phyloP scores from a whole-genome alignment of 1,139 yeast species.

The Candida tetrigidarum region DNA sequence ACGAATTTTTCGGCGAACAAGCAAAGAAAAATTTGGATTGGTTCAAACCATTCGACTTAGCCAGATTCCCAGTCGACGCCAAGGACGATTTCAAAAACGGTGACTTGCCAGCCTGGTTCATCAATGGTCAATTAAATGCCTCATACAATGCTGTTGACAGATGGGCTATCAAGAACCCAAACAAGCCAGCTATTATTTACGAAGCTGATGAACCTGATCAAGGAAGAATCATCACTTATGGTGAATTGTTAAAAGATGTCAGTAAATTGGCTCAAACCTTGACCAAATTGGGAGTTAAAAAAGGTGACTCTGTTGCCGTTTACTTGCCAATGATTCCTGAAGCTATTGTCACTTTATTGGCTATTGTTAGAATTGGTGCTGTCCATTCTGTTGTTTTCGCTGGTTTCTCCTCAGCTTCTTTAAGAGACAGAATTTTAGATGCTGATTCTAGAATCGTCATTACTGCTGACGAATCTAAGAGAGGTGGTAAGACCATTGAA shows the following conservation, averaged over 20 bases:
- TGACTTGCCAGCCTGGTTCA: conserved; percentile 77
- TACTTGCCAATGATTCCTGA: conserved; percentile 89
- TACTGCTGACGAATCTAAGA: conserved; percentile 79
- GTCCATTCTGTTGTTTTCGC: conserved; percentile 86
- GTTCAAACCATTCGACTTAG: conserved; percentile 63
- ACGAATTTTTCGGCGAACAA: conserved; percentile 62
- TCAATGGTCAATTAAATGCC: conserved; percentile 78
- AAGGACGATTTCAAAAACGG: conserved; percentile 61
- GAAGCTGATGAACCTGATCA: conserved; percentile 79
- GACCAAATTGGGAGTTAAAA: conserved; percentile 67
- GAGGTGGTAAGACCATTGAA: conserved; percentile 85
- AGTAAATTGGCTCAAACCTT: conserved; percentile 72
- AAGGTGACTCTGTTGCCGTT: conserved; percentile 86
- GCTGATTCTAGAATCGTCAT: conserved; percentile 76
- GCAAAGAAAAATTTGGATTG: conserved; percentile 64
- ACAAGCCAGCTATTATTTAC: conserved; percentile 76
- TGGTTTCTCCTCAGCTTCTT: conserved; percentile 76
- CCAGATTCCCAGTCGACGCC: conserved; percentile 56
- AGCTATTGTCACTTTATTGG: conserved; percentile 72
- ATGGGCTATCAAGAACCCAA: conserved; percentile 72
- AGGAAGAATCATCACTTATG: conserved; percentile 68
- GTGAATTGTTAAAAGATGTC: conserved; percentile 71
- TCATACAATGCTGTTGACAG: conserved; percentile 80
- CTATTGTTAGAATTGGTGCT: conserved; percentile 80
- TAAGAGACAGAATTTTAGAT: conserved; percentile 76